phyloP scores from a whole-genome alignment of 1,284 basidiomycete genomes.

The Athelia psychrophila region DNA sequence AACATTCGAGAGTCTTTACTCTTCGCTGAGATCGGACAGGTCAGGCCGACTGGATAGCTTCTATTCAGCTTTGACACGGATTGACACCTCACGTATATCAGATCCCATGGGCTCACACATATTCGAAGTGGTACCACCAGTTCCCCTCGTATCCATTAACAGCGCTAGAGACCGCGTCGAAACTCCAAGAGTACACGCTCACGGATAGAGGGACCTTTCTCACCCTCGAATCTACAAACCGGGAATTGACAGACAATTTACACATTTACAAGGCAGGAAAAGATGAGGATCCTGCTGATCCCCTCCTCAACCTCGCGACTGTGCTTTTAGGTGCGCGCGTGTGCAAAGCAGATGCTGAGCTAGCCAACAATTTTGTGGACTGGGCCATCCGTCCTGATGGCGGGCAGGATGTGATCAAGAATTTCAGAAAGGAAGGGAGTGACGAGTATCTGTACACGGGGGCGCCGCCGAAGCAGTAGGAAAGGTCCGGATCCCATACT shows the following conservation, averaged over 20 bases:
- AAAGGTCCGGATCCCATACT: background rate
- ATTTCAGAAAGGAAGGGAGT: conserved; percentile 31
- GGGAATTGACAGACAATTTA: conserved; percentile 25
- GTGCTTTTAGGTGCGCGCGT: conserved; percentile 30
- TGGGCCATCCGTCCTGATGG: conserved; percentile 38
- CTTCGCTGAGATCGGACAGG: conserved; percentile 47
- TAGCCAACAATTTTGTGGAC: conserved; percentile 34
- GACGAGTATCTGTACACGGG: background rate
- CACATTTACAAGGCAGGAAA: conserved; percentile 37
- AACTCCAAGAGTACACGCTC: conserved; percentile 46
- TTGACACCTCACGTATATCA: conserved; percentile 13
- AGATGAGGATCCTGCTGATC: conserved; percentile 27
- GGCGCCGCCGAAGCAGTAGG: background rate
- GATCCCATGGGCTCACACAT: conserved; percentile 49
- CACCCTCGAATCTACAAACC: conserved; percentile 27
- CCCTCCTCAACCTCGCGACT: conserved; percentile 42
- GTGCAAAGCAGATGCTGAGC: conserved; percentile 18
- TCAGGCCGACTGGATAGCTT: conserved; percentile 16
- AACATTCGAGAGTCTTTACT: conserved; percentile 51
- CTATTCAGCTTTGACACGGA: background rate
- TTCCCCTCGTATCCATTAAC: conserved; percentile 45
- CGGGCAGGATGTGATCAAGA: conserved; percentile 36
- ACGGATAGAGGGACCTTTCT: conserved; percentile 46
- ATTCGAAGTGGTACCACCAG: conserved; percentile 55
- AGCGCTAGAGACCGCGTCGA: conserved; percentile 41